Conservation (phyloP, 2,329 filamentous ascomycete genomes). For the Gremmenia infestans region DNA sequence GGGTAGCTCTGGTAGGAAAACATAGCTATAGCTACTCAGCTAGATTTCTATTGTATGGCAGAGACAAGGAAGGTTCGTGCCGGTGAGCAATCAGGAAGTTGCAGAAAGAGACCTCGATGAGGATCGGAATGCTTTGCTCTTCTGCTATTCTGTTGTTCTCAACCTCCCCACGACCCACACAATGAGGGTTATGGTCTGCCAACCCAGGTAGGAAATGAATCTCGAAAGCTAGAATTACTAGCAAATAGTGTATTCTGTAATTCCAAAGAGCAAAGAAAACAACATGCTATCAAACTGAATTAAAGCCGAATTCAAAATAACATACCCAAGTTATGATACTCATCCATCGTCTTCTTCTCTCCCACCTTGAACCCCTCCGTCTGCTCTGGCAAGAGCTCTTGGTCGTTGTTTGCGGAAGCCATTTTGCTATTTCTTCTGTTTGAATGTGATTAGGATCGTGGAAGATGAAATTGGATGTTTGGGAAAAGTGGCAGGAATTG, state of each 20-base stretch:
- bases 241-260: neutral
- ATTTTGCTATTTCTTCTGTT: slow-evolving; percentile 14
- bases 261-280: neutral
- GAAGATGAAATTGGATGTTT: neutral
- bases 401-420: slow-evolving; percentile 52
- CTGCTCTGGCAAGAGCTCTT: slow-evolving; percentile 80
- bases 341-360: slow-evolving; percentile 95
- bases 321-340: slow-evolving; percentile 91
- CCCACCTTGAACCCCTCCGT: slow-evolving; percentile 97
- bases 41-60: neutral
- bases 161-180: too few species aligned
- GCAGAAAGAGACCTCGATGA: too few species aligned
- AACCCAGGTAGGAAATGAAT: too few species aligned
- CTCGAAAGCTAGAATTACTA: neutral
- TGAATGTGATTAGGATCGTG: neutral
- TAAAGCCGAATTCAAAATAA: neutral
- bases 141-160: too few species aligned
- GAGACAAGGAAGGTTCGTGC: neutral
- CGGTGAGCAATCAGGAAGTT: too few species aligned
- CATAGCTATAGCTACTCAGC: neutral
- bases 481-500: neutral
- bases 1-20: neutral
- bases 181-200: too few species aligned
- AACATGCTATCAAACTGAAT: neutral
- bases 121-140: too few species aligned